Percentiles rank a stretch among this genome's conserved stretches.
Conservation (phyloP, 768 basidiomycete genomes). For the Tremella fuciformis region DNA sequence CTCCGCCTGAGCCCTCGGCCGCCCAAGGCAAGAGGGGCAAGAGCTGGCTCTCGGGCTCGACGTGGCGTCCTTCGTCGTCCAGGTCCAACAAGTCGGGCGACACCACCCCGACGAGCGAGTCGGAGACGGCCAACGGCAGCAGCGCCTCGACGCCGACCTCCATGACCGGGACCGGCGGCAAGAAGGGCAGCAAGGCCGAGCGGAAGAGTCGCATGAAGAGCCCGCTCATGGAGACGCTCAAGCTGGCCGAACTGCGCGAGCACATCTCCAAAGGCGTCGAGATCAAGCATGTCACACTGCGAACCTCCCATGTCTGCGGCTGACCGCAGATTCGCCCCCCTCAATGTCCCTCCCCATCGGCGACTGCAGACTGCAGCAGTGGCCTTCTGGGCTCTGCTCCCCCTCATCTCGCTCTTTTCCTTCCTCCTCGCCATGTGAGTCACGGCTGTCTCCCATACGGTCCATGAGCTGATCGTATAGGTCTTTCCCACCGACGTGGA, state of each 20-base stretch:
- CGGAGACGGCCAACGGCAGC: too few species aligned
- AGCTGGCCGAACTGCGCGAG: conserved; percentile 37
- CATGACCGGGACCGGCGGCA: too few species aligned
- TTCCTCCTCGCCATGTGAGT: conserved; percentile 83
- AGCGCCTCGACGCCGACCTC: too few species aligned
- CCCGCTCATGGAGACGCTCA: conserved; percentile 31
- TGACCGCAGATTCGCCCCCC: conserved; percentile 66
- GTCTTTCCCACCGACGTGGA: conserved; percentile 86
- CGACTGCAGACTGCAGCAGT: conserved; percentile 86
- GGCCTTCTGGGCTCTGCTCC: conserved; percentile 78
- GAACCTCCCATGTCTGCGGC: neutral
- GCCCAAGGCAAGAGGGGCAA: too few species aligned
- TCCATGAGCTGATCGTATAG: conserved; percentile 54
- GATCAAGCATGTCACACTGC: conserved; percentile 33
- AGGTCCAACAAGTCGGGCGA: too few species aligned
- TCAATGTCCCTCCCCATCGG: conserved; percentile 78
- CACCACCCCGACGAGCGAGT: too few species aligned
- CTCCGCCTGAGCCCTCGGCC: too few species aligned
- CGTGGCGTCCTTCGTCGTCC: too few species aligned
- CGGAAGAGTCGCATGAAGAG: neutral
- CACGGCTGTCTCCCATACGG: neutral
- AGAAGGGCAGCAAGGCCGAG: too few species aligned
- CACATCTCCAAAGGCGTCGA: conserved; percentile 40
- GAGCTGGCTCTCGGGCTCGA: too few species aligned
- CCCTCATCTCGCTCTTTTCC: conserved; percentile 63